Conservation (phyloP, 2,329 filamentous ascomycete species). For the Alternaria gansuensis region DNA sequence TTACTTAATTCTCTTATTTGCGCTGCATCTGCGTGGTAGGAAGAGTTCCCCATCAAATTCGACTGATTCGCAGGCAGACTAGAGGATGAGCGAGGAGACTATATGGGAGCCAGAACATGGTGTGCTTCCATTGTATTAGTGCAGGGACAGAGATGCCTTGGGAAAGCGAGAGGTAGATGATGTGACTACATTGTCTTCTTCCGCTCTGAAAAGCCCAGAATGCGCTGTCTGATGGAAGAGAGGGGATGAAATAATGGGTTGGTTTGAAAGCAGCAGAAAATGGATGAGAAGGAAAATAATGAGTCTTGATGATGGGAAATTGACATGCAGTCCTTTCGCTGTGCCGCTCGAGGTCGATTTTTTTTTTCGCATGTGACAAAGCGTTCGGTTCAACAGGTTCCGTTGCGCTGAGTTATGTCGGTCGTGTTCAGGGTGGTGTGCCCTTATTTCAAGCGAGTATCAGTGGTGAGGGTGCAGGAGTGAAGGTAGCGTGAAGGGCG, state of each 20-base stretch:
- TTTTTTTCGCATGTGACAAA: background rate
- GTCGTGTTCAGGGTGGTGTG: background rate
- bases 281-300: too few species aligned
- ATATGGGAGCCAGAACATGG: background rate
- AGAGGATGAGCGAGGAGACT: background rate
- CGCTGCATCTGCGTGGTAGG: background rate
- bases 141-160: too few species aligned
- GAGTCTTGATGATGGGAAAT: too few species aligned
- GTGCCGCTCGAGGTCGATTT: background rate
- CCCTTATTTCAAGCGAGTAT: background rate
- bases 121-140: background rate
- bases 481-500: background rate
- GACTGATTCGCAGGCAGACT: background rate
- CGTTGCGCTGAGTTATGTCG: background rate
- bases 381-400: background rate
- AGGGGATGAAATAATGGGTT: too few species aligned
- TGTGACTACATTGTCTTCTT: background rate
- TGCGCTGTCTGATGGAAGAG: too few species aligned
- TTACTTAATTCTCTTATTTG: background rate
- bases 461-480: background rate
- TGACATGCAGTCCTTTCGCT: background rate
- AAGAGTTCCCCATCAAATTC: background rate
- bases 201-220: too few species aligned
- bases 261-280: too few species aligned
- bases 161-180: background rate